Base-by-base conservation (phyloP, 2,329 filamentous ascomycete genomes). In the Ceratocystis albifundus region DNA sequence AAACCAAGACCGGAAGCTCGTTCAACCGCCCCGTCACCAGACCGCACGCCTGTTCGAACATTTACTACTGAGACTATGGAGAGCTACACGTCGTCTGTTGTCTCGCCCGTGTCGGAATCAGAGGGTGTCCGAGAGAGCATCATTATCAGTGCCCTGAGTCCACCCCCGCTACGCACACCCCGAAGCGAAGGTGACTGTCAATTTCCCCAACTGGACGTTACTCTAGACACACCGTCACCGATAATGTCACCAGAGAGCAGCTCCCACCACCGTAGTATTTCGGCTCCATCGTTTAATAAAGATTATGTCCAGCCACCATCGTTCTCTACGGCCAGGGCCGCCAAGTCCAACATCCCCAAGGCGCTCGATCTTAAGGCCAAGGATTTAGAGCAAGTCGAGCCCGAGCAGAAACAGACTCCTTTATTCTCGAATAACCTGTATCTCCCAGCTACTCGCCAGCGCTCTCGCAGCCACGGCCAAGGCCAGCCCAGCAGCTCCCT, bases 381-480 rank as follows among this genome's bases (percentile, higher is more conserved):
- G 15, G 22, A 55, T 20, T 20, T 45, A 6, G 28, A 30, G 4
- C 20, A 50, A 20, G 28, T 12, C 17, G 50, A 61, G 20, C 36
- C 28, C 2, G 30, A 65, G 32, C 62, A 67, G 32, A 57, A 62
- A 32, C 66, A 67, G 55, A 67, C 66, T 22, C 66, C 66, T 12
- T n/a, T 67, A 36, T 36, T 67, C 6, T 63, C 64, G 7, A 67
- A 67, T 17, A 67, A 67, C 15, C 46, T 67, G n/a, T 67, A 67
- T 25, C 62, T 67, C 4, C 66, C 46, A 6, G n/a, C 44, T 55
- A 65, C 64, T 15, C 66, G 66, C 46, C 41, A 55, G 62, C 62
- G 66, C 53, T 65, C 66, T 4, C 45, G 46, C 12, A 65, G 62
- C 4, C 46, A 64, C 2, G 62, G 62, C 12, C 62, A 57, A 17